Base-by-base conservation (phyloP, 805 yeast species). In the Candida methanosorbosa region DNA sequence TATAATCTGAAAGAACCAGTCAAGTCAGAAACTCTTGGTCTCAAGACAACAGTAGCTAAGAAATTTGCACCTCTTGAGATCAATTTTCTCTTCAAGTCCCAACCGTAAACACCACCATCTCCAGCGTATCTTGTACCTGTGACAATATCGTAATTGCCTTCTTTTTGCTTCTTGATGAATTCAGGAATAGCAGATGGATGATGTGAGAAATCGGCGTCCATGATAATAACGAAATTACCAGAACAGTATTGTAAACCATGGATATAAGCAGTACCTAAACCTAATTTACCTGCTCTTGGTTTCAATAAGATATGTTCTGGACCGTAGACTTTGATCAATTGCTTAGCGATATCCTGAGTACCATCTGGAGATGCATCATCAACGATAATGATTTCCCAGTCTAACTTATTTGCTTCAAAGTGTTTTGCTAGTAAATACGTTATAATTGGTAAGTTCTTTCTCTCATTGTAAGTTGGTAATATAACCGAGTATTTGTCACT, bases 201-300 rank as follows among this genome's bases (percentile, higher is more conserved):
- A 56, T 81, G 90, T 6, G 85, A 77, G 60, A 81, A 81, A 54
- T 81, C 90, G 14, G 90, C 90, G 52, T 81, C 90, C 90, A 81
- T 81, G 46, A 81, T 81, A 42, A 81, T 74, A 33, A 81, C 87
- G 54, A 68, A 81, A 57, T 81, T 71, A 31, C 90, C 90, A 16
- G 79, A 72, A 33, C 72, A 85, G 46, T 50, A 78, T 53, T 81
- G 69, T 45, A 81, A 68, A 1, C 87, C 90, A 48, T 81, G 87
- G 29, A 81, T 81, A 47, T 81, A 81, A 14, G 90, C 90, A 22
- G 90, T 81, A 33, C 87, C 88, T 39, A 81, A 67, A 14, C 90
- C 90, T 38, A 81, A 67, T 56, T 81, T 81, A 29, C 88, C 88
- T 3, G 81, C 76, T 49, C 90, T 72, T 18, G 90, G 75, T 50